phyloP scores from a whole-genome alignment of 2,329 filamentous ascomycete genomes.

The Cercospora janseana region DNA sequence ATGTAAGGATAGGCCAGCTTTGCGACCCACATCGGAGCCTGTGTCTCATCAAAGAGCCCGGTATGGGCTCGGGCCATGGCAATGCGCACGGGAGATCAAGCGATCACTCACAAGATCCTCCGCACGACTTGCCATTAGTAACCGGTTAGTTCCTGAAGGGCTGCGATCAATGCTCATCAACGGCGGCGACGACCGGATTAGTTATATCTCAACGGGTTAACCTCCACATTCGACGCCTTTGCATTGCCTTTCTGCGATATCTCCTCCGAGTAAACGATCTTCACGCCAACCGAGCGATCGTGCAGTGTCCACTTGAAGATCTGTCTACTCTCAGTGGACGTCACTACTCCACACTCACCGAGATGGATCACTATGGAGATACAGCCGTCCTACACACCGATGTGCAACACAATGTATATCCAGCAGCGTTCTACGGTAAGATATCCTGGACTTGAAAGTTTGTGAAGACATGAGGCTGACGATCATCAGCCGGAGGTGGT shows the following conservation, averaged over 20 bases:
- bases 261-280: too few species aligned
- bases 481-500: slow-evolving; percentile 2
- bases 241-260: neutral
- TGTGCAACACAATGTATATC: slow-evolving; percentile 7
- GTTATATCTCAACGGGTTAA: neutral
- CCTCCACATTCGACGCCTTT: neutral
- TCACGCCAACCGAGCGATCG: too few species aligned
- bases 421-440: slow-evolving; percentile 8
- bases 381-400: slow-evolving; percentile 7
- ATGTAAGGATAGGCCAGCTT: slow-evolving; percentile 6
- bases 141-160: slow-evolving; percentile 8
- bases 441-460: neutral
- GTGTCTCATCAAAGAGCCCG: slow-evolving; percentile 13
- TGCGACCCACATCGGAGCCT: slow-evolving; percentile 5
- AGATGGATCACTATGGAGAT: slow-evolving; percentile 11
- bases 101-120: slow-evolving; percentile 15
- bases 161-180: slow-evolving; percentile 7
- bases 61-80: neutral
- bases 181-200: slow-evolving; percentile 7
- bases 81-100: slow-evolving; percentile 8
- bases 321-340: too few species aligned
- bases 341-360: neutral
- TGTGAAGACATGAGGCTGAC: neutral
- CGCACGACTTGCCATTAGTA: slow-evolving; percentile 9
- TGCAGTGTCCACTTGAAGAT: too few species aligned